Evolutionary conservation across 768 basidiomycete species (phyloP), one percentile per base, ranked within the genome.

Genomic region (Pisolithus tinctorius): DNA sequence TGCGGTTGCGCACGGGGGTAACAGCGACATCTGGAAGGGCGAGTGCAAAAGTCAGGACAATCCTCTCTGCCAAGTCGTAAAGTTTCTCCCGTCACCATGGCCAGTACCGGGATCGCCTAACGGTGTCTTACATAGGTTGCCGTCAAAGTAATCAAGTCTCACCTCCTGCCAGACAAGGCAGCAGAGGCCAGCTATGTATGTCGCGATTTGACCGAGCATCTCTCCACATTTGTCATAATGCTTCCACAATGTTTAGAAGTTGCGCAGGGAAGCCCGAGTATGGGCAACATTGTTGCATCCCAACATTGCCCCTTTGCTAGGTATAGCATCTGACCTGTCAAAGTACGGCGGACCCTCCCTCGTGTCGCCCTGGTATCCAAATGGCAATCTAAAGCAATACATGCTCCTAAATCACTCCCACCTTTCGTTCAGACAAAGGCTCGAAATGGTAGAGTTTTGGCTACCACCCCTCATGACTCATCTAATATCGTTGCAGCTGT

Each of bases 321-420:
- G 65, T 26, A 34, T 52, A 36, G 51, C 55, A 54, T 50, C 48
- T 20, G 60, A 65, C 43, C 27, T 58, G 41, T 49, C 57, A 17
- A 54, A 51, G 20, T 17, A 54, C 25, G 40, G 51, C 17, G 50
- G 54, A 23, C 64, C 65, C 25, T 61, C 58, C 9, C 38, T 64
- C 7, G 59, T 67, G 4, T 64, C 65, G 2, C 59, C 57, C 6
- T 69, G 57, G n/a, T 67, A 65, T 49, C 47, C 54, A 41, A 58
- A 58, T 0, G 56, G 56, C 42, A 61, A 55, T 40, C 6, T 69
- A 49, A 54, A 51, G 14, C 55, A 43, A 4, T 59, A 65, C 26
- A 44, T 61, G 16, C 7, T 36, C 8, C 26, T 20, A 30, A 52
- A 50, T 4, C 43, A 27, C 26, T 13, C 27, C 43, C 41, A 20